Base-by-base conservation (phyloP, 2,329 filamentous ascomycete genomes). In the Neopestalotiopsis rosae region DNA sequence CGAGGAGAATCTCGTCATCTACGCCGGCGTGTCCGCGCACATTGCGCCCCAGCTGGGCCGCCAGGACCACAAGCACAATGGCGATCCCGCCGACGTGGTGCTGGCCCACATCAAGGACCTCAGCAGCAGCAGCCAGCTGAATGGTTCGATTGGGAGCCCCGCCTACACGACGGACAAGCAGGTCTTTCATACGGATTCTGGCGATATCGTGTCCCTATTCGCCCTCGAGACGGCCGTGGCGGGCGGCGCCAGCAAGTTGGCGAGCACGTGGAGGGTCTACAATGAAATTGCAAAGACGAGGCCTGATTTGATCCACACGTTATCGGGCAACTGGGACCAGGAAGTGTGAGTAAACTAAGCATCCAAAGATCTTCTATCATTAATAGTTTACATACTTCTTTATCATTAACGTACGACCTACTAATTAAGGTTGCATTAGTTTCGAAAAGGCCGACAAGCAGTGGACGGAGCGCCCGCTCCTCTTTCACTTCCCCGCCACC, bases 91-190 rank as follows among this genome's bases (percentile, higher is more conserved):
- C 1, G 86, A 88, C 59, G 85, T 88, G 0, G 84, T 89, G 5
- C 76, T 89, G 2, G 81, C 84, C 2, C 90, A 92, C 71, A 89
- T 92, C 78, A 91, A 89, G 75, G 89, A 92, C 71, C 80, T 92
- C 7, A 82, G 72, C 20, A 69, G 71, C 12, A 67, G 72, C 20
- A 69, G 71, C 12, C 67, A 72, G 3, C 68, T 69, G 1, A 76
- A 75, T 20, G 78, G 76, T 32, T 79, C 80, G 3, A 90, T 91
- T 62, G 87, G 88, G 2, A 84, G 85, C 1, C 88, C 88, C 0
- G 87, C 88, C 0, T 90, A 89, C 75, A 90, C 88, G 0, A 81
- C 85, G 0, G 88, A 90, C 68, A 89, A 89, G 74, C 89, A 89
- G 75, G 85, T 87, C 5, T 91, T 91, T 72, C 90, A 91, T 75